These are phyloP conservation scores for Cyberlindnera suaveolens DNA, from an alignment of 805 yeast species.

Conservation along the genomic window DNA sequence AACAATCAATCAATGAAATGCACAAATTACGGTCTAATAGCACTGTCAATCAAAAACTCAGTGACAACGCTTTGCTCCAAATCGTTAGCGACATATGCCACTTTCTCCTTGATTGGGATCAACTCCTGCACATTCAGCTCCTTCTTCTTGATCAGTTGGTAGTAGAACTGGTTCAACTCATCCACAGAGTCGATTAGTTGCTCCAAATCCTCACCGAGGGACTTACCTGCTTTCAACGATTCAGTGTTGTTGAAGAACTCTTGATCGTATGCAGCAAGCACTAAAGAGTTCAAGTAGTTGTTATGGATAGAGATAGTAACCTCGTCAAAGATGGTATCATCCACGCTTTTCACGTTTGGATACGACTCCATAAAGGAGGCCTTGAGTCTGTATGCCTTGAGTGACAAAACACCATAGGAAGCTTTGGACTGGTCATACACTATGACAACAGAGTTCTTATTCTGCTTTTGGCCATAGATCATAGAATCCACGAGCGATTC, in stretches of 20 bases:
- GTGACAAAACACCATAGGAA: conserved; percentile 52
- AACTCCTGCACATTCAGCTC: conserved; percentile 17
- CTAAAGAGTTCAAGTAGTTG: conserved; percentile 58
- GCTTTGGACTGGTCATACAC: conserved; percentile 68
- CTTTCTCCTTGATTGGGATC: conserved; percentile 26
- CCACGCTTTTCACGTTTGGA: conserved; percentile 52
- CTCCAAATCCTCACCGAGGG: conserved; percentile 16
- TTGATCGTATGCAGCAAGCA: conserved; percentile 32
- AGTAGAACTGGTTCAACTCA: conserved; percentile 20
- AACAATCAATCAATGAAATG: background rate
- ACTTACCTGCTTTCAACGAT: conserved; percentile 15
- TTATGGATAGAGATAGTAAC: conserved; percentile 60
- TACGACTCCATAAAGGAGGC: conserved; percentile 54
- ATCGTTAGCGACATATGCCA: conserved; percentile 23
- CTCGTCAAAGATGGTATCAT: conserved; percentile 65
- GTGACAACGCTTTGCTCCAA: conserved; percentile 20
- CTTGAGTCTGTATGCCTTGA: conserved; percentile 66
- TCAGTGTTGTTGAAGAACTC: conserved; percentile 16
- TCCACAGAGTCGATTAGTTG: conserved; percentile 21
- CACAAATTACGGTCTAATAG: conserved; percentile 16
- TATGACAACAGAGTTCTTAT: conserved; percentile 46
- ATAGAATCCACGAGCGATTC: conserved; percentile 63
- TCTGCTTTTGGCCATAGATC: conserved; percentile 54
- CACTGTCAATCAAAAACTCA: conserved; percentile 19
- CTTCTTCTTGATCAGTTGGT: conserved; percentile 22